Percentiles rank a stretch among this genome's conserved stretches.
These are phyloP conservation scores for Discostella stelligera DNA, from an alignment of 352 stramenopile species.

Conservation along the genomic window DNA sequence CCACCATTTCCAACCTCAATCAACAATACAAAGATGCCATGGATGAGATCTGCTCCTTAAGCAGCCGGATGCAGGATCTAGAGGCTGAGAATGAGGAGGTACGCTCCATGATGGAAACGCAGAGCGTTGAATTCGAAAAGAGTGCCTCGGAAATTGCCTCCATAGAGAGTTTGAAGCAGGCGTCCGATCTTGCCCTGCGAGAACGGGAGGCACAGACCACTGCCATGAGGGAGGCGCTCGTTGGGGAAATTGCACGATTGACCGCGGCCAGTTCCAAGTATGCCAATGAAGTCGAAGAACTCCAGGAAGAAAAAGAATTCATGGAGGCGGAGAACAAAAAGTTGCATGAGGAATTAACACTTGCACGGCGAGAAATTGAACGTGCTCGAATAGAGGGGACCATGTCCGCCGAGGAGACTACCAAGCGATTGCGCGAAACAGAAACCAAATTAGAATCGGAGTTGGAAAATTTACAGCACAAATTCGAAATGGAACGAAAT, in stretches of 20 bases:
- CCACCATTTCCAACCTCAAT: constrained; percentile 36
- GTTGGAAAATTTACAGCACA: constrained; percentile 31
- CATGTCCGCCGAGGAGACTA: constrained; percentile 9
- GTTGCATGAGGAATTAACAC: constrained; percentile 35
- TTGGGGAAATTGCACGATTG: constrained; percentile 32
- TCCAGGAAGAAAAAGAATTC: constrained; percentile 38
- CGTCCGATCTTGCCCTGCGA: constrained; percentile 17
- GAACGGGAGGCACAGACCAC: constrained; percentile 23
- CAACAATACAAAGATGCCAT: constrained; percentile 51
- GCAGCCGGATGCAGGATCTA: constrained; percentile 24
- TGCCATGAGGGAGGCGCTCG: constrained; percentile 40
- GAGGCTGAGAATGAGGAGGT: constrained; percentile 48
- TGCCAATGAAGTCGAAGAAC: constrained; percentile 33
- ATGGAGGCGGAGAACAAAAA: constrained; percentile 34
- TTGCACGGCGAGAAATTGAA: constrained; percentile 37
- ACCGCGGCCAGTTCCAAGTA: constrained; percentile 35
- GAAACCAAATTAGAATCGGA: constrained; percentile 14
- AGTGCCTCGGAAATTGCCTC: constrained; percentile 39
- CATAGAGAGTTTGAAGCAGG: constrained; percentile 35
- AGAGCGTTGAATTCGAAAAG: constrained; percentile 48
- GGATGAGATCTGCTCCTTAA: constrained; percentile 45
- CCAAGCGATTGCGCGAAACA: constrained; percentile 4
- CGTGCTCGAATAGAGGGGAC: constrained; percentile 26
- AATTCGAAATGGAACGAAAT: constrained; percentile 44
- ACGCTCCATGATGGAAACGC: constrained; percentile 51